Base-by-base conservation (phyloP, 176 grass and related monocot species). In the Carex pumila region DNA sequence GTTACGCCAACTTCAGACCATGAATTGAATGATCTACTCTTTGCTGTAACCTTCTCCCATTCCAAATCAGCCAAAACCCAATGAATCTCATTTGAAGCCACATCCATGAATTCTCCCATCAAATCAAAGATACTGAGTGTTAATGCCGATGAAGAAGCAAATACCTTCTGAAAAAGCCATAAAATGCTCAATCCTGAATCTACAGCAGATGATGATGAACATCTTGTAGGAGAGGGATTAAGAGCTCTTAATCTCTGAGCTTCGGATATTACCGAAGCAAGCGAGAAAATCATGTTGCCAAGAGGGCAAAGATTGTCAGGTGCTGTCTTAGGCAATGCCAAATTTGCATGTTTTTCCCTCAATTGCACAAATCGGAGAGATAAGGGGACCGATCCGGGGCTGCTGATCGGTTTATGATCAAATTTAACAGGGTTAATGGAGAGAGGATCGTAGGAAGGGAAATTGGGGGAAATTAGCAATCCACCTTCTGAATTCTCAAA, bases 271-370 rank as follows among this genome's bases (percentile, higher is more conserved):
- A 77, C 47, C 5, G 79, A 85, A 0, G 84, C 88, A 13, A 89
- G 83, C 3, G 88, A 89, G 39, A 71, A 67, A 19, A 89, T 78
- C 37, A 83, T 80, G 58, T 81, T 76, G 14, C 68, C 84, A 9
- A 86, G 22, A 61, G 78, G 32, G 41, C 84, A 84, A 31, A 89
- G 68, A 65, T 78, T 64, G 19, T 65, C 45, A 39, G 87, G 59
- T n/a, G 73, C 21, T 15, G 58, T 47, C 22, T 83, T 83, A 10
- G 53, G 80, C 59, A 74, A 67, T 12, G 85, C 63, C 14, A 81
- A 67, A 65, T 59, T 83, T 45, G 18, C 45, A 8, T 65, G 67
- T 41, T 84, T 84, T 49, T 79, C 84, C 70, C 70, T 84, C 70
- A 83, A 69, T 66, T 83, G 81, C 39, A 83, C 61, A 2, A 83